Evolutionary conservation across 2,329 filamentous ascomycete species (phyloP), one percentile per base, ranked within the genome.

Genomic region (Alternaria burnsii): DNA sequence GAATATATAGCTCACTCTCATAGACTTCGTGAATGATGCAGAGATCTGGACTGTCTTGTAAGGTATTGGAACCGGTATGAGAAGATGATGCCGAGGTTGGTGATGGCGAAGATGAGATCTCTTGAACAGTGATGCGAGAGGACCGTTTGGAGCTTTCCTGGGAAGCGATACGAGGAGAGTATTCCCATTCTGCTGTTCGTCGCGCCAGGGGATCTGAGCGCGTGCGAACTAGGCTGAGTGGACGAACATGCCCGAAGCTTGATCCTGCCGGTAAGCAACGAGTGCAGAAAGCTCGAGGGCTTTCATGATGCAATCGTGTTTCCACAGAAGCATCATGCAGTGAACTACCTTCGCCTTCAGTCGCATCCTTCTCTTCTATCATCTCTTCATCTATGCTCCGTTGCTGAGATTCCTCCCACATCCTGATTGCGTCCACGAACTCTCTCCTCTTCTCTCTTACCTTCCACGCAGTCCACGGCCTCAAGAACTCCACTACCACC

Each of bases 401-500:
- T 44, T 8, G 22, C 14, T 10, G 22, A n/a, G 24, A 26, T 5
- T 36, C 32, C 9, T 44, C 48, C 58, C 58, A 64, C n/a, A 3
- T 24, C 53, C 34, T 40, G 4, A 64, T 51, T 18, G 55, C 61
- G 18, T 36, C 32, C 16, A 40, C 50, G 38, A 66, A 62, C 34
- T 58, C 22, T 47, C 36, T 43, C 22, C 38, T 62, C 34, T 43
- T 42, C 22, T 55, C 50, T 22, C 55, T 58, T 20, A 59, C 44
- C 28, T 41, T 58, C 40, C 38, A 51, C 30, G 28, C 32, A 3
- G 28, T 42, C 64, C 54, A 62, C 3, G 53, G 14, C 38, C 44
- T 54, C n/a, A 44, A 5, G 41, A 47, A 44, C 24, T 52, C 64
- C 11, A 61, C 63, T n/a, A 36, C 32, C 11, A 36, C 12, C 14